Evolutionary conservation across 164 flowering plant species (phyloP).

Genomic region (Liquidambar formosana): DNA sequence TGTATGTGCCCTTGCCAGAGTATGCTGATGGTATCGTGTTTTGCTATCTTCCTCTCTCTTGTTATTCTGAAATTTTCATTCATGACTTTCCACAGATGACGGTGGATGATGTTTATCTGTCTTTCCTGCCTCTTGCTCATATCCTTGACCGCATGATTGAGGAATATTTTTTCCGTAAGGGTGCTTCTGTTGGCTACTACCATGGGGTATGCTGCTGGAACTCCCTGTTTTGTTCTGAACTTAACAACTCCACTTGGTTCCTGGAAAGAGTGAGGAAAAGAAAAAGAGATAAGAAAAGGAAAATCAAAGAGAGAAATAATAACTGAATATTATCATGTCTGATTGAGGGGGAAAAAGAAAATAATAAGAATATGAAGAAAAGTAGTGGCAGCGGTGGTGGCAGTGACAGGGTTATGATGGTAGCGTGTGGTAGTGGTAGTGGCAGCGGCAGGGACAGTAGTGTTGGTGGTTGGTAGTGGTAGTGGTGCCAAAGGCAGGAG

Average conservation of each 20-base stretch:
- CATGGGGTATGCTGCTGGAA: slow-evolving; percentile 72
- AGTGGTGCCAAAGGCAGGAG: not conserved
- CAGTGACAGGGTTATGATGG: too few species aligned
- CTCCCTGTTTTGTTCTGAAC: not conserved
- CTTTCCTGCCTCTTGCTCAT: slow-evolving; percentile 96
- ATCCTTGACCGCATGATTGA: slow-evolving; percentile 92
- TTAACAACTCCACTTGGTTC: not conserved
- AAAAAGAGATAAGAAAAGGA: not conserved
- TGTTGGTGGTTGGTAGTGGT: not conserved
- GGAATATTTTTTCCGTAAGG: slow-evolving; percentile 85
- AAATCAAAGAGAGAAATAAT: not conserved
- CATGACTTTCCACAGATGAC: slow-evolving; percentile 64
- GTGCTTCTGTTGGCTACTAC: slow-evolving; percentile 94
- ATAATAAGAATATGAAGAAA: too few species aligned
- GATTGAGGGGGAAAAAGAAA: too few species aligned
- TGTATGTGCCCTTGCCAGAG: not conserved
- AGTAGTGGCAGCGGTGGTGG: too few species aligned
- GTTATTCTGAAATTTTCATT: slow-evolving; percentile 12
- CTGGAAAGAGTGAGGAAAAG: too few species aligned
- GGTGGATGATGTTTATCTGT: slow-evolving; percentile 83
- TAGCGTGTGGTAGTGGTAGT: too few species aligned
- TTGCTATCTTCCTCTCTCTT: not conserved
- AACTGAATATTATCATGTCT: too few species aligned
- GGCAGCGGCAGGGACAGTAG: too few species aligned
- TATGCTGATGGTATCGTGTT: not conserved